A percentile compares a stretch with the other conserved stretches of the same genome.
Conservation (phyloP, 345 rosid genomes). For the Kernera saxatilis region DNA sequence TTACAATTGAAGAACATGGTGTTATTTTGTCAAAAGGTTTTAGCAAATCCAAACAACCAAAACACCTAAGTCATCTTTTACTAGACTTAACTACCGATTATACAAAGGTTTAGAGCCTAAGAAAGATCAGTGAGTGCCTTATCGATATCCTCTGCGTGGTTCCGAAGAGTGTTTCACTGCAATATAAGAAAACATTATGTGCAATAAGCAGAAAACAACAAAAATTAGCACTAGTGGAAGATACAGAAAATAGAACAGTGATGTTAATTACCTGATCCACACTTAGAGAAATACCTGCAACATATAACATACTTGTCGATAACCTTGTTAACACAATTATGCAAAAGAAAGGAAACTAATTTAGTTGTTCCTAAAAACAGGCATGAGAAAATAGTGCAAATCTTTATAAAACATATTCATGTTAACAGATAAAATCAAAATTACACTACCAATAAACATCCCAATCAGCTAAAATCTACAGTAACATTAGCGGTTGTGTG, state of each 20-base stretch:
- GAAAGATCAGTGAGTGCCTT: conserved; percentile 50
- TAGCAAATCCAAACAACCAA: not conserved
- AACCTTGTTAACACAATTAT: not conserved
- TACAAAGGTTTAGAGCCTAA: conserved; percentile 10
- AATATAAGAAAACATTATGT: not conserved
- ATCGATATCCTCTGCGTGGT: conserved; percentile 56
- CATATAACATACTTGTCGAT: not conserved
- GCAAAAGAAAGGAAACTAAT: not conserved
- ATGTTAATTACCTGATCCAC: conserved; percentile 67
- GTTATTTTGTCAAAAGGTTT: not conserved
- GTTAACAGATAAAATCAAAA: not conserved
- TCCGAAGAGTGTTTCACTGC: conserved; percentile 65
- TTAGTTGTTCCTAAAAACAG: not conserved
- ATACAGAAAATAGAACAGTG: not conserved
- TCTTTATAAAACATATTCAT: not conserved
- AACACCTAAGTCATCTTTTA: not conserved
- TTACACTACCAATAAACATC: not conserved
- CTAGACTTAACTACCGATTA: not conserved
- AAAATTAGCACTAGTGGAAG: not conserved
- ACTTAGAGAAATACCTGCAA: conserved; percentile 69
- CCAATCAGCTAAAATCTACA: not conserved
- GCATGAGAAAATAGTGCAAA: not conserved
- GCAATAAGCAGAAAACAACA: not conserved
- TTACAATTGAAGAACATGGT: conserved; percentile 5
- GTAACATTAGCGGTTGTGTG: not conserved